Base-by-base conservation (phyloP, 1,284 basidiomycete genomes). In the Papiliotrema laurentii region DNA sequence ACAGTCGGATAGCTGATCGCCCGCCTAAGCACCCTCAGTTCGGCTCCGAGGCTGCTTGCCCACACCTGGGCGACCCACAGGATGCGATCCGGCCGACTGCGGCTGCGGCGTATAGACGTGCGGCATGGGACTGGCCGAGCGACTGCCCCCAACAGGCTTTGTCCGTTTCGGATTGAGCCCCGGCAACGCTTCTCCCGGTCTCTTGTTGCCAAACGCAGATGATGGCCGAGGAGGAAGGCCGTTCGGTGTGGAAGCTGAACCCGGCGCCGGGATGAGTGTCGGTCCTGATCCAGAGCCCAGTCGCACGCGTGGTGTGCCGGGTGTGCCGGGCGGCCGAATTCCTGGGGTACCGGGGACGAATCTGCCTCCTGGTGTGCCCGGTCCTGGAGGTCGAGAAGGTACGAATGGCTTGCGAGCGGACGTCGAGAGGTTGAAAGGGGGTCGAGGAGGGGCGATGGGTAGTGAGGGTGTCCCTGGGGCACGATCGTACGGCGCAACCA, bases 81-180 rank as follows among this genome's bases (percentile, higher is more conserved):
- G 26, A 9, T 31, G 5, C 24, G 19, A 18, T 10, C 5, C 21
- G 10, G 14, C 18, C 41, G 27, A 4, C 3, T n/a, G 18, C 18
- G 9, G 24, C n/a, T n/a, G n/a, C n/a, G n/a, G n/a, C n/a, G n/a
- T n/a, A n/a, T n/a, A n/a, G n/a, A n/a, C n/a, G n/a, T n/a, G n/a
- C 9, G 33, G 31, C 14, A 42, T 24, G 4, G 48, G 48, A 45
- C 42, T 50, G n/a, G 43, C 48, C 11, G 48, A 50, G 27, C 48
- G 27, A 45, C 48, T 50, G 27, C 35, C 47, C 14, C 39, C 38
- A 14, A 18, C 41, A 24, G 35, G 22, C 21, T 46, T 46, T 7
- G 7, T 26, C 45, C 26, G 13, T 21, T 46, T 46, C 22, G 22
- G 10, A 37, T 46, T 45, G 13, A 13, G 9, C 18, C 16, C 7